Evolutionary conservation across 345 rosid species (phyloP), one percentile per base, ranked within the genome.

Genomic region (Physaria fendleri): DNA sequence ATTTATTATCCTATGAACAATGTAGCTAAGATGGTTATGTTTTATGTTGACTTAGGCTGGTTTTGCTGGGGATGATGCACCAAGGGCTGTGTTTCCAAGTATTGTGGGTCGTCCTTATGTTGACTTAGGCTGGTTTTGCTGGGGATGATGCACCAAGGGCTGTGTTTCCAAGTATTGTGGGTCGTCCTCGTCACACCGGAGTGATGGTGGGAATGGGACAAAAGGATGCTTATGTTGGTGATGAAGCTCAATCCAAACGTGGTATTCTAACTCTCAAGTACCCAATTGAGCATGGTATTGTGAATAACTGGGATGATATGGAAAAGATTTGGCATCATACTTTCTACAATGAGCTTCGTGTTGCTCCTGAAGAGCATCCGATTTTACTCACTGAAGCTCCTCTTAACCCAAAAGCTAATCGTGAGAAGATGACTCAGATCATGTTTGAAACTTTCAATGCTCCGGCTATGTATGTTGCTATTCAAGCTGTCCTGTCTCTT

Each of bases 271-370:
- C 91, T 1, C 73, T 84, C 72, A 84, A 84, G 32, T 84, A 84
- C 77, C 91, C 91, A 0, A 84, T 82, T 66, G 91, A 85, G 77
- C 97, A 89, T 29, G 96, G 94, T 65, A 88, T 88, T 68, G 96
- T 88, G 42, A 88, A 78, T 78, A 88, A 88, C 54, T 85, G 94
- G 96, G 96, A 88, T 76, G 96, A 88, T 48, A 88, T 88, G 96
- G 93, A 88, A 68, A 88, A 88, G 73, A 84, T 84, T 25, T 87
- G 90, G 95, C 95, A 87, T 76, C 88, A 82, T 41, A 87, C 92
- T 30, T 87, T 87, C 81, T 84, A 84, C 78, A 87, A 88, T 33
- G 96, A 88, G 80, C 94, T 88, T 25, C 88, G 96, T 38, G 96
- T 89, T 53, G 96, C 96, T 44, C 96, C 96, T 0, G 94, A 85